Conservation (phyloP, 192 early-diverging fungal genomes). For the Coemansia furcata region DNA sequence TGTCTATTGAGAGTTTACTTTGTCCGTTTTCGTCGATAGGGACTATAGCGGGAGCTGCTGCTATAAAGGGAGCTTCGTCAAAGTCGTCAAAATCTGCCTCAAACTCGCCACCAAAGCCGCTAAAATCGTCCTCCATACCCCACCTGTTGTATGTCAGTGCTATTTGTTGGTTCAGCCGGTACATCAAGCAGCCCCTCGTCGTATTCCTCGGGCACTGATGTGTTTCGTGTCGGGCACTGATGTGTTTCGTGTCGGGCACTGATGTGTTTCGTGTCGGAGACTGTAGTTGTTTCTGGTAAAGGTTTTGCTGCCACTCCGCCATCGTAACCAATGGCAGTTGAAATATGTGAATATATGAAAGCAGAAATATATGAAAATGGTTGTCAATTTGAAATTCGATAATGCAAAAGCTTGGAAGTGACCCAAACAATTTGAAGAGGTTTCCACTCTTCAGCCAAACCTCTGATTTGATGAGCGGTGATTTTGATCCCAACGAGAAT, state of each 20-base stretch:
- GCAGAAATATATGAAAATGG: background rate
- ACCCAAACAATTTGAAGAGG: no score
- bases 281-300: background rate
- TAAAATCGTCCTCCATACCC: conserved; percentile 10
- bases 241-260: background rate
- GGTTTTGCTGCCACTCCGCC: conserved; percentile 7
- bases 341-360: no score
- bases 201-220: background rate
- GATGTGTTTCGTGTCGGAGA: background rate
- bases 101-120: conserved; percentile 16
- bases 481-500: background rate
- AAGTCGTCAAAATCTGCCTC: conserved; percentile 25
- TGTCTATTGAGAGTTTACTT: background rate
- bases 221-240: background rate
- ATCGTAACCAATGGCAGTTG: background rate
- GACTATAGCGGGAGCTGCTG: background rate
- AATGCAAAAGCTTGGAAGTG: background rate
- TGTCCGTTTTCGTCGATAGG: background rate
- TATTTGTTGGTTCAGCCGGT: background rate
- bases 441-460: background rate
- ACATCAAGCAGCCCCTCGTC: background rate
- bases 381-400: background rate
- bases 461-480: background rate
- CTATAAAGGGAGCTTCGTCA: conserved; percentile 3
- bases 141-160: background rate